These are phyloP conservation scores for Letharia columbiana DNA, from an alignment of 495 filamentous ascomycete genomes.

Conservation along the genomic window DNA sequence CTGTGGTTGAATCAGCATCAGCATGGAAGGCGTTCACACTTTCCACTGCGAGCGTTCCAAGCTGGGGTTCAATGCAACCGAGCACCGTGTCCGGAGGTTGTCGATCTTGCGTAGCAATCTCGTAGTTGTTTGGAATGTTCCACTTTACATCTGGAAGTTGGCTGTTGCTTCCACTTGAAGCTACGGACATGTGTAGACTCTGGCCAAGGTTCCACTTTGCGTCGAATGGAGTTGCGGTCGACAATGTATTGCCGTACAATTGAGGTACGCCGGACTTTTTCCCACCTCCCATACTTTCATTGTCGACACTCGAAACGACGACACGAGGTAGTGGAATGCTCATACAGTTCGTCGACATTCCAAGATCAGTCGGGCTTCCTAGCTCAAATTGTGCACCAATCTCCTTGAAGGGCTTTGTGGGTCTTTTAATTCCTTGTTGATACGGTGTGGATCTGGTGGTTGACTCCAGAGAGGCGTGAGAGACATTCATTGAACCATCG, in stretches of 20 bases:
- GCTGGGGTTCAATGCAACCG: neutral
- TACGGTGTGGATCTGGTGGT: neutral
- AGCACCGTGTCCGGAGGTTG: neutral
- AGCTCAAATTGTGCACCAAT: neutral
- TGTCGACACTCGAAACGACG: neutral
- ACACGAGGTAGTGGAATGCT: neutral
- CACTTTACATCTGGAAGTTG: neutral
- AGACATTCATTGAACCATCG: neutral
- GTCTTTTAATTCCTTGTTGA: too few species aligned
- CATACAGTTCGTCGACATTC: neutral
- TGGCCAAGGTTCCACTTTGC: neutral
- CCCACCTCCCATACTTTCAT: neutral
- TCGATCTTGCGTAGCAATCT: neutral
- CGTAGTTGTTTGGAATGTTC: neutral
- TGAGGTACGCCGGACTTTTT: neutral
- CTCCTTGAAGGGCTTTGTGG: neutral
- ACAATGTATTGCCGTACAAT: neutral
- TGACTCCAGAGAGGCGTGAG: neutral
- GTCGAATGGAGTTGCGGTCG: neutral
- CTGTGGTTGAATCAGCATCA: neutral
- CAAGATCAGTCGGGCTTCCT: neutral
- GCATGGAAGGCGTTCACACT: neutral
- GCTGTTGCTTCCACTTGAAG: neutral
- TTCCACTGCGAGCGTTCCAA: neutral
- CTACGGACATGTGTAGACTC: neutral